phyloP scores from a whole-genome alignment of 768 basidiomycete species.

The Calocera cornea region DNA sequence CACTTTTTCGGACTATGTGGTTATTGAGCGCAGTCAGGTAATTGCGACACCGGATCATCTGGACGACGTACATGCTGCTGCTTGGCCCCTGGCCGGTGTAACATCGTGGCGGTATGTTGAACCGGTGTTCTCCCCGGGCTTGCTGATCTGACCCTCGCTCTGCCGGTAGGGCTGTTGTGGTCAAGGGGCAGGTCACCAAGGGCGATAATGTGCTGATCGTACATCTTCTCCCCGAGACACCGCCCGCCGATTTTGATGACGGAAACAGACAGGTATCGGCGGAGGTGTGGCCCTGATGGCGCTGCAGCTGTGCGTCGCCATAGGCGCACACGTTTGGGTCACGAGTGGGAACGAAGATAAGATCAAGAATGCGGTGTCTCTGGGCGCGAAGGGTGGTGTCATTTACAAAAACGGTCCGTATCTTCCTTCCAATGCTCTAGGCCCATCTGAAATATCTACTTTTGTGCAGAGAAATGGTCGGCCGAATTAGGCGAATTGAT shows the following conservation, averaged over 20 bases:
- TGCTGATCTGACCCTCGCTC: background rate
- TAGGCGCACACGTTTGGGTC: constrained; percentile 69
- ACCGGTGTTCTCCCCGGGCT: background rate
- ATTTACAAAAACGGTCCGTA: constrained; percentile 52
- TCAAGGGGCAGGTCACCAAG: constrained; percentile 47
- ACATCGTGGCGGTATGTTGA: constrained; percentile 67
- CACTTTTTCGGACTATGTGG: constrained; percentile 63
- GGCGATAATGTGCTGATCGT: constrained; percentile 61
- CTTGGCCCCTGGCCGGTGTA: constrained; percentile 63
- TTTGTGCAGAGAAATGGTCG: constrained; percentile 39
- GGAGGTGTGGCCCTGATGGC: constrained; percentile 72
- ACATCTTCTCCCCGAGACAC: background rate
- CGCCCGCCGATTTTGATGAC: background rate
- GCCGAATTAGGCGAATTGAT: constrained; percentile 34
- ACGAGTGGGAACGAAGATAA: constrained; percentile 60
- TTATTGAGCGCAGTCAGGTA: constrained; percentile 56
- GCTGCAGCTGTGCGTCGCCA: constrained; percentile 60
- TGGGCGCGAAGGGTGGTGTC: constrained; percentile 68
- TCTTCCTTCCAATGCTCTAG: background rate
- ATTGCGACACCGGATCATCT: constrained; percentile 53
- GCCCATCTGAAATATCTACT: background rate
- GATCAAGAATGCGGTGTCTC: constrained; percentile 45
- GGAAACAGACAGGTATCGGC: constrained; percentile 47
- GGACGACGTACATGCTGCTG: constrained; percentile 51
- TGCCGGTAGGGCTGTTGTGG: constrained; percentile 40